phyloP scores from a whole-genome alignment of 768 basidiomycete species.

The Mycena capillaripes region DNA sequence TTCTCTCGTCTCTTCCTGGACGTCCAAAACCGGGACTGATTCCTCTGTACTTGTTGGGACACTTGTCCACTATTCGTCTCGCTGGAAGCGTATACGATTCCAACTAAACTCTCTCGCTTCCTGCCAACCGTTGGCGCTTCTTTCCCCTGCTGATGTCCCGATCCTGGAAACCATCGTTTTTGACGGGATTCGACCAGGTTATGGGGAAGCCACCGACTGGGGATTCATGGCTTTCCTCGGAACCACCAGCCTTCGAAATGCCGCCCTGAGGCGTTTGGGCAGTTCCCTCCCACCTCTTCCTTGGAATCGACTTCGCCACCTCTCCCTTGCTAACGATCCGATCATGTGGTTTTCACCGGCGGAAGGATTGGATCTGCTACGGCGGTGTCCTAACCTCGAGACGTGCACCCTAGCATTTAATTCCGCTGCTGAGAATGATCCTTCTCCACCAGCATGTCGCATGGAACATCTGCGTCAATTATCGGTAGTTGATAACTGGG shows the following conservation, averaged over 20 bases:
- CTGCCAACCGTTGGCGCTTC: not conserved
- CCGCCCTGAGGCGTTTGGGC: not conserved
- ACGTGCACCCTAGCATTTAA: too few relatives aligned
- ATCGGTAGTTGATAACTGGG: slow-evolving; percentile 45
- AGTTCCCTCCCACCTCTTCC: not conserved
- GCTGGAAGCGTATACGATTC: not conserved
- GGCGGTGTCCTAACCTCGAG: too few relatives aligned
- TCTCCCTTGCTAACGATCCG: too few relatives aligned
- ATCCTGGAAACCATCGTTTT: too few relatives aligned
- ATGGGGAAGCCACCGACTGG: too few relatives aligned
- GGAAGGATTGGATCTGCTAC: too few relatives aligned
- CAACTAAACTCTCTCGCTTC: not conserved
- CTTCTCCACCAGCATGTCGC: too few relatives aligned
- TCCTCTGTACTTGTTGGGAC: not conserved
- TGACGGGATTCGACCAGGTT: too few relatives aligned
- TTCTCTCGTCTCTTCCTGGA: not conserved
- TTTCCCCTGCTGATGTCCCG: not conserved
- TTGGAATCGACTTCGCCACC: too few relatives aligned
- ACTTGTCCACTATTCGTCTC: not conserved
- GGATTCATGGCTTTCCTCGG: too few relatives aligned
- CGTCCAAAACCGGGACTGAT: not conserved
- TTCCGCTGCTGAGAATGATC: too few relatives aligned
- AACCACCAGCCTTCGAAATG: not conserved
- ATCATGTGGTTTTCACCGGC: too few relatives aligned
- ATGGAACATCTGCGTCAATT: not conserved